Conservation (phyloP, 2,329 filamentous ascomycete species). For the Penicillium sp. region DNA sequence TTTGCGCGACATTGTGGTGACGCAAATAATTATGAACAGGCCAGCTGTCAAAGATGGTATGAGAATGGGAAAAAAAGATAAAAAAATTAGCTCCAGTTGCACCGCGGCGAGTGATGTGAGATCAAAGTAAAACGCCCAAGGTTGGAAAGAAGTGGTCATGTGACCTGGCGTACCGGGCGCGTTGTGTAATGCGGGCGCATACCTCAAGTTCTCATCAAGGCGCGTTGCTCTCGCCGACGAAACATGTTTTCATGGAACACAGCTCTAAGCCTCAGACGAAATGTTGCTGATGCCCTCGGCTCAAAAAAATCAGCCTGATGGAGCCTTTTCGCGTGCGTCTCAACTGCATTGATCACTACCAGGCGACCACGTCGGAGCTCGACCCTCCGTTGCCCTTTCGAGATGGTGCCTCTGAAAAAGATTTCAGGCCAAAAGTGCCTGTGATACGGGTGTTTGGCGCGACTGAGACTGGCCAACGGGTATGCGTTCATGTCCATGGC, state of each 20-base stretch:
- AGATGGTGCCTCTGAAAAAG: slow-evolving; percentile 57
- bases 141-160: slow-evolving; percentile 19
- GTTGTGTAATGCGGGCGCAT: slow-evolving; percentile 3
- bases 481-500: slow-evolving; percentile 93
- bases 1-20: slow-evolving; percentile 45
- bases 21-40: not conserved
- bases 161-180: slow-evolving; percentile 27
- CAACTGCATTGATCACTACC: slow-evolving; percentile 96
- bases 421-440: slow-evolving; percentile 71
- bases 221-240: not conserved
- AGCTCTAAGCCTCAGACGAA: slow-evolving; percentile 7
- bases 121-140: slow-evolving; percentile 2
- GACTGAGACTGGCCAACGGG: slow-evolving; percentile 91
- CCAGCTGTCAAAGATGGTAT: not conserved
- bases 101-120: slow-evolving; percentile 7
- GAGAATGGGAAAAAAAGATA: not conserved
- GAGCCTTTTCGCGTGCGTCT: slow-evolving; percentile 84
- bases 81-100: not conserved
- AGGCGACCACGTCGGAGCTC: slow-evolving; percentile 71
- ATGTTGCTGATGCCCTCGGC: slow-evolving; percentile 26
- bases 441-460: slow-evolving; percentile 88
- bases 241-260: not conserved
- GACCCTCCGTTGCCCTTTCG: slow-evolving; percentile 75
- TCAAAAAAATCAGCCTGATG: slow-evolving; percentile 45
- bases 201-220: not conserved